phyloP scores from a whole-genome alignment of 805 yeast species.

The Danielozyma ontarioensis region DNA sequence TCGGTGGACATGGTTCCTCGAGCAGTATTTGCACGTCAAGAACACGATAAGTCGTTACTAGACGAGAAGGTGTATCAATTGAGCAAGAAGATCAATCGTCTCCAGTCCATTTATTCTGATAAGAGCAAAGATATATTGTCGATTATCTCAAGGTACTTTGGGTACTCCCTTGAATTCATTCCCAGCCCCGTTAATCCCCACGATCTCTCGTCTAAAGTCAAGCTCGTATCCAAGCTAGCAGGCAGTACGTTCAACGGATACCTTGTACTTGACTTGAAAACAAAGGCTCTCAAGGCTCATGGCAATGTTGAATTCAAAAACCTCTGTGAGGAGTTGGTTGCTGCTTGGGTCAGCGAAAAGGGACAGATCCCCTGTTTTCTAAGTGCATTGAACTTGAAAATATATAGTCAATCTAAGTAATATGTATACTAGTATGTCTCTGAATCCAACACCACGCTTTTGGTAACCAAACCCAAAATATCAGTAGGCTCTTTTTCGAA shows the following conservation, averaged over 20 bases:
- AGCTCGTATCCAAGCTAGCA: constrained; percentile 42
- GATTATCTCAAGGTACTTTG: constrained; percentile 62
- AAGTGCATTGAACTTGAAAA: constrained; percentile 64
- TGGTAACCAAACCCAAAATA: constrained; percentile 30
- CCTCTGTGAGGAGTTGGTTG: constrained; percentile 46
- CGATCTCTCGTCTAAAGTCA: constrained; percentile 50
- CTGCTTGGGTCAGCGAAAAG: constrained; percentile 63
- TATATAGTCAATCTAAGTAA: constrained; percentile 40
- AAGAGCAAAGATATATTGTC: constrained; percentile 71
- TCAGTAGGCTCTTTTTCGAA: constrained; percentile 36
- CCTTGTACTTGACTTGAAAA: constrained; percentile 52
- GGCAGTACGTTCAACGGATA: constrained; percentile 31
- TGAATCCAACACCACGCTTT: constrained; percentile 8
- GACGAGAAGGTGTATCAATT: constrained; percentile 44
- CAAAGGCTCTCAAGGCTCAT: constrained; percentile 51
- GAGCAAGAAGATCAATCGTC: constrained; percentile 48
- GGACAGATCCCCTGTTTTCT: constrained; percentile 73
- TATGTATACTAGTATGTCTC: neutral
- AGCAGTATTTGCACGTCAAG: constrained; percentile 58
- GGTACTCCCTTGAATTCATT: constrained; percentile 67
- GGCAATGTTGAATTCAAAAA: constrained; percentile 28
- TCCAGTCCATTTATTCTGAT: constrained; percentile 52
- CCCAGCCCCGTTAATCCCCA: constrained; percentile 38
- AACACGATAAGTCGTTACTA: constrained; percentile 45
- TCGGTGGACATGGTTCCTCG: constrained; percentile 44